Evolutionary conservation across 2,329 filamentous ascomycete genomes (phyloP), one percentile per base, ranked within the genome.

Genomic region (Rutstroemia sp.): DNA sequence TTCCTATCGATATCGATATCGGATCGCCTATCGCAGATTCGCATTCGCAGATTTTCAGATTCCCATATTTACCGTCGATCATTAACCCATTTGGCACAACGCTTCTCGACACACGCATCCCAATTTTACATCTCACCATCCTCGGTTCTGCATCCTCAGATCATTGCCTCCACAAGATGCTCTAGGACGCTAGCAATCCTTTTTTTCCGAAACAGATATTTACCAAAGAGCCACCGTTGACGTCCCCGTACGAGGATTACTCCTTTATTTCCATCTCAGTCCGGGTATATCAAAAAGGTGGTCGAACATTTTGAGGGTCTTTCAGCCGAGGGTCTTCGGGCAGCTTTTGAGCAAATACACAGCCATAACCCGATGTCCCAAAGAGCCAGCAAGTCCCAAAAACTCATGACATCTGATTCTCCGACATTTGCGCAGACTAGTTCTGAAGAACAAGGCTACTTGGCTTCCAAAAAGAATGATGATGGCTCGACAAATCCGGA

Each of bases 401-500:
- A 56, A 51, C 38, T 56, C 39, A 56, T 56, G 46, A 30, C 47
- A 9, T 27, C 44, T 54, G 51, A 48, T 36, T 39, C 40, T 48
- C 51, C 51, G 38, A 48, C 51, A 21, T 34, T 39, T 21, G 47
- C 44, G 38, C 19, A 39, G 23, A 38, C 51, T n/a, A 34, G 42
- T 30, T 48, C 25, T 16, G 21, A 47, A 55, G 47, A 51, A 25
- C 38, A 17, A 23, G 9, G 21, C 16, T 30, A 51, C 21, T 55
- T 19, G 2, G 16, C 19, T 25, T 51, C 53, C 21, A 51, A 40
- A 34, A 14, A 36, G n/a, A 51, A 51, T 51, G 53, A 55, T 5
- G 46, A 51, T 12, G 46, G 34, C 25, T 25, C 17, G 39, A 9
- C 39, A 12, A 36, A 49, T 51, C 36, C 39, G 4, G 54, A 39